Base-by-base conservation (phyloP, 2,329 filamentous ascomycete species). In the Talaromyces verruculosus region DNA sequence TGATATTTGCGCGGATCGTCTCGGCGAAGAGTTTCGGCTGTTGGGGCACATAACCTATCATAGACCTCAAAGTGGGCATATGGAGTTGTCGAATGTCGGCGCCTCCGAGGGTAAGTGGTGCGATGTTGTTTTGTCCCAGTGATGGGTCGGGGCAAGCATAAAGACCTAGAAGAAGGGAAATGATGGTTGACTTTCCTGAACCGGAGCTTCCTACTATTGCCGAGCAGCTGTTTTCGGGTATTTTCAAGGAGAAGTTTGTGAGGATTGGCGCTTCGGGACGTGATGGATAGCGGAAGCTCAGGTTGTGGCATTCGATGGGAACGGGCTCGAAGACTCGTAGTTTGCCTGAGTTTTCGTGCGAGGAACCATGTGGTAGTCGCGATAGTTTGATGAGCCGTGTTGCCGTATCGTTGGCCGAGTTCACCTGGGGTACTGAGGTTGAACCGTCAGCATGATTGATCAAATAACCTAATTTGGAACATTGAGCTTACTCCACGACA, bases 171-270 rank as follows among this genome's bases (percentile, higher is more conserved):
- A 98, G 81, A 0, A 98, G 80, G 0, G 90, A 86, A 0, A 90
- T 84, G 41, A 97, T 83, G 0, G 94, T 97, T 15, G 90, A 93
- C 79, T 99, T 98, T 0, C 95, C 94, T n/a, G 90, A 91, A 0
- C 95, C 94, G 0, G 93, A 97, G 0, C 86, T 80, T 0, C 94
- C 93, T 1, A 96, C 92, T 22, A 98, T 87, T 2, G 91, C 92
- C 0, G 89, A 89, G 69, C 87, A 91, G 3, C 85, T 87, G 25
- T 89, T 88, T 0, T 84, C 76, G 0, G 82, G 74, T 61, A 97
- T 85, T 0, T 78, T 80, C 7, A 97, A 80, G n/a, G 83, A 87
- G n/a, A 96, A 75, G 25, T 86, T 80, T 10, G 82, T 81, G 1
- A 97, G 81, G 0, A 92, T 85, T 0, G 75, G 73, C 0, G 80